Percentiles rank a stretch among this genome's conserved stretches.
Evolutionary conservation across 768 basidiomycete species (phyloP).

Genomic region (Mycena polygramma): DNA sequence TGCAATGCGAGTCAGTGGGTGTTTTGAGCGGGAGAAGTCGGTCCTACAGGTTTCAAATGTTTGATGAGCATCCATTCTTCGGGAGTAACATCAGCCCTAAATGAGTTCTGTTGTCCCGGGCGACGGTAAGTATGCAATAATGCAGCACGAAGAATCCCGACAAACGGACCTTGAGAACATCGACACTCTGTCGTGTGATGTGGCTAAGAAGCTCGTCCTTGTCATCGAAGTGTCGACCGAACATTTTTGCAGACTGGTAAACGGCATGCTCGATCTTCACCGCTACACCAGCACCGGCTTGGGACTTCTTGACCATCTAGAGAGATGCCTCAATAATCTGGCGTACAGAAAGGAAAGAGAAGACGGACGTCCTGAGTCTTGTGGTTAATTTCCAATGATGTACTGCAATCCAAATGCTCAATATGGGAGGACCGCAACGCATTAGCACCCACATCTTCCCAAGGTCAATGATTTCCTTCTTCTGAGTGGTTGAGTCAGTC

Average conservation of each 20-base stretch:
- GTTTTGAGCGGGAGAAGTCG: not conserved
- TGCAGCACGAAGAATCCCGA: constrained; percentile 9
- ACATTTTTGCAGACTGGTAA: constrained; percentile 95
- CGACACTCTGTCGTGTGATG: constrained; percentile 93
- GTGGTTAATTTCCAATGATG: constrained; percentile 98
- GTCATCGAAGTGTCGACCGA: constrained; percentile 95
- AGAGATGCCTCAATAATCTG: constrained; percentile 25
- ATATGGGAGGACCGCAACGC: constrained; percentile 11
- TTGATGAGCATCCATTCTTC: constrained; percentile 97
- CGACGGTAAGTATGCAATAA: constrained; percentile 9
- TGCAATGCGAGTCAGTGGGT: constrained; percentile 5
- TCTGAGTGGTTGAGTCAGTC: constrained; percentile 86
- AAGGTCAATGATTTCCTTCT: constrained; percentile 91
- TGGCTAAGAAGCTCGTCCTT: constrained; percentile 95
- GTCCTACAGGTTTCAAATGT: constrained; percentile 81
- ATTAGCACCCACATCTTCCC: constrained; percentile 86
- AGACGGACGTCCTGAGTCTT: constrained; percentile 80
- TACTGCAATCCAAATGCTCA: constrained; percentile 60
- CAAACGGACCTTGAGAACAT: constrained; percentile 86
- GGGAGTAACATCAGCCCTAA: constrained; percentile 88
- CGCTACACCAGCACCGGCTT: constrained; percentile 96
- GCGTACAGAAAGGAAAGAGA: constrained; percentile 6
- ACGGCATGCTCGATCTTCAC: constrained; percentile 99
- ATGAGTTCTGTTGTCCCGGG: constrained; percentile 73
- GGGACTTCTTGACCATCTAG: constrained; percentile 91